Evolutionary conservation across 1,139 yeast species (phyloP).

Genomic region (Sugiyamaella sp.): DNA sequence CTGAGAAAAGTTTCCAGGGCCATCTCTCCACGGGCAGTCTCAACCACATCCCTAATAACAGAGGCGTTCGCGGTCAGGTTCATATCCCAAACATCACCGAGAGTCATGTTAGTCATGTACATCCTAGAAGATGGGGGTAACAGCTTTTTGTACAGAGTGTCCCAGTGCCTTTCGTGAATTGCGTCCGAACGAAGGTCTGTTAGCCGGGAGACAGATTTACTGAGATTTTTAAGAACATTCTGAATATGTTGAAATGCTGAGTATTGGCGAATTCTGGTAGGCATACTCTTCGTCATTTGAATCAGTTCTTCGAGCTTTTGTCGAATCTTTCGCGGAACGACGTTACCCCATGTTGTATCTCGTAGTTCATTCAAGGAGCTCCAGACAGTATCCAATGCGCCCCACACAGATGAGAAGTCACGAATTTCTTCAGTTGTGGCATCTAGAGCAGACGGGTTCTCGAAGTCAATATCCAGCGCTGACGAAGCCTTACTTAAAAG

Average conservation of each 20-base stretch:
- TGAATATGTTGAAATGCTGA: slow-evolving; percentile 68
- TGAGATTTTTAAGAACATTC: slow-evolving; percentile 47
- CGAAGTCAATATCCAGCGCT: slow-evolving; percentile 33
- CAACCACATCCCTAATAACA: slow-evolving; percentile 53
- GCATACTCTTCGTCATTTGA: slow-evolving; percentile 54
- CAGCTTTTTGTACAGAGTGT: slow-evolving; percentile 47
- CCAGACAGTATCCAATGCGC: slow-evolving; percentile 60
- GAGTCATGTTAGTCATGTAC: slow-evolving; percentile 41
- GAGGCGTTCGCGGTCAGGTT: slow-evolving; percentile 53
- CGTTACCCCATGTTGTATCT: slow-evolving; percentile 53
- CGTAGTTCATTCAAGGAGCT: slow-evolving; percentile 52
- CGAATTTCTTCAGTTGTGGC: slow-evolving; percentile 53
- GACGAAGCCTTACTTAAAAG: slow-evolving; percentile 48
- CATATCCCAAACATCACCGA: slow-evolving; percentile 67
- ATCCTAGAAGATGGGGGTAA: slow-evolving; percentile 31
- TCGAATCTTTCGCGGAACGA: slow-evolving; percentile 54
- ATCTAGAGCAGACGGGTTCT: slow-evolving; percentile 41
- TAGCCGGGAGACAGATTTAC: slow-evolving; percentile 49
- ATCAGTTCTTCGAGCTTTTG: slow-evolving; percentile 56
- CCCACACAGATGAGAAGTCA: slow-evolving; percentile 69
- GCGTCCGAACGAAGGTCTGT: slow-evolving; percentile 59
- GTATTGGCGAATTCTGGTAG: slow-evolving; percentile 65
- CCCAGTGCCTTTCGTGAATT: slow-evolving; percentile 74
- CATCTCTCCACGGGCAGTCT: slow-evolving; percentile 74
- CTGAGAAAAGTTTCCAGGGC: slow-evolving; percentile 60